A percentile compares a stretch with the other conserved stretches of the same genome.
Evolutionary conservation across 495 filamentous ascomycete genomes (phyloP).

Genomic region (Xylaria acuta): DNA sequence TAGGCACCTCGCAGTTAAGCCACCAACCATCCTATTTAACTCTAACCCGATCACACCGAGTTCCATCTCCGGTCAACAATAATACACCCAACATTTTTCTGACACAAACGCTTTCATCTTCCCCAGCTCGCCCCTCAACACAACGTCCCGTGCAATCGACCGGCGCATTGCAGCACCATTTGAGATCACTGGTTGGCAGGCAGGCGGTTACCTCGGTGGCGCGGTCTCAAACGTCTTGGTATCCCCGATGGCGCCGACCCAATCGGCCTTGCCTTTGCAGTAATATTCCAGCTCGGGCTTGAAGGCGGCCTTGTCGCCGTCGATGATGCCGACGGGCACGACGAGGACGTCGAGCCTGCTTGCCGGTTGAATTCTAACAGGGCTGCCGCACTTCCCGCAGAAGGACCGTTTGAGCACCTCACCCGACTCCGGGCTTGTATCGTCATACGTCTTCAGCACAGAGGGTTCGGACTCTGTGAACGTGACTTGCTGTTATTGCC

Average conservation of each 20-base stretch:
- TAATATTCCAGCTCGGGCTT: conserved; percentile 24
- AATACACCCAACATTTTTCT: background rate
- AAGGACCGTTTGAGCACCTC: conserved; percentile 23
- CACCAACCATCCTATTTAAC: background rate
- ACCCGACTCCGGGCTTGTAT: conserved; percentile 25
- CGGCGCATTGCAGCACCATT: background rate
- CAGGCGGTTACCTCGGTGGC: background rate
- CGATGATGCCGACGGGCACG: conserved; percentile 28
- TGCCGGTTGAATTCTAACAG: background rate
- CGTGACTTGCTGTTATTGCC: conserved; percentile 23
- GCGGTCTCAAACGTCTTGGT: background rate
- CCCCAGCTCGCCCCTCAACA: background rate
- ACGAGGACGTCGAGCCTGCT: background rate
- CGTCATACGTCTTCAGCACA: conserved; percentile 21
- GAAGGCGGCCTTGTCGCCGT: conserved; percentile 26
- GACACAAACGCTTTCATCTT: background rate
- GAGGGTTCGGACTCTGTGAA: conserved; percentile 18
- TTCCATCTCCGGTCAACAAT: background rate
- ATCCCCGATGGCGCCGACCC: conserved; percentile 20
- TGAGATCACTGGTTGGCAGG: background rate
- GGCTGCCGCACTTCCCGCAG: conserved; percentile 30
- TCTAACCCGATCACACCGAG: background rate
- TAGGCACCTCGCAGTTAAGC: conserved; percentile 1
- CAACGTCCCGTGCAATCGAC: background rate
- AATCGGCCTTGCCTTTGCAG: conserved; percentile 16